These are phyloP conservation scores for Termitomyces sp. DNA, from an alignment of 768 basidiomycete genomes.

Conservation along the genomic window DNA sequence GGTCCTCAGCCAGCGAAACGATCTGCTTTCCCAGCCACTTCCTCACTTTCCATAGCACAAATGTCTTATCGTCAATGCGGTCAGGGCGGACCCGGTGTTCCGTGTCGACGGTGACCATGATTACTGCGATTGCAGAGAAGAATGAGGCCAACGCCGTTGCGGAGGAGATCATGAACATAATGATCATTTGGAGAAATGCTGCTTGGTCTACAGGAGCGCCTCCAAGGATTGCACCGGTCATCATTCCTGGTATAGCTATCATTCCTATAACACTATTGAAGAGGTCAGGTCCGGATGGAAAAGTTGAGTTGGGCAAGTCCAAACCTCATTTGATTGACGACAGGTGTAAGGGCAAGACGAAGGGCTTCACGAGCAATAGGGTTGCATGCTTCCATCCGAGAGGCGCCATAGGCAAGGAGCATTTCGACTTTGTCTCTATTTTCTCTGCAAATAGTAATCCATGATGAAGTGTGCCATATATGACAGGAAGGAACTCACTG, in stretches of 20 bases:
- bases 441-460: conserved; percentile 39
- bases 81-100: conserved; percentile 63
- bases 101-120: conserved; percentile 59
- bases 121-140: conserved; percentile 51
- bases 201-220: conserved; percentile 83
- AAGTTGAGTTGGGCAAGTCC: not conserved
- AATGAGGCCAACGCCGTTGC: conserved; percentile 69
- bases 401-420: conserved; percentile 82
- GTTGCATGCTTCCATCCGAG: conserved; percentile 75
- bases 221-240: conserved; percentile 88
- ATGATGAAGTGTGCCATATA: not conserved
- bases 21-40: conserved; percentile 9
- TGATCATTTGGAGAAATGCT: conserved; percentile 83
- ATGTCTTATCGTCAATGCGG: conserved; percentile 42
- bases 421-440: conserved; percentile 83
- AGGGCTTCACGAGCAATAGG: conserved; percentile 77
- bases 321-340: conserved; percentile 83
- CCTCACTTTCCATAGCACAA: conserved; percentile 18
- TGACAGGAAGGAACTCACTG: conserved; percentile 37
- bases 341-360: conserved; percentile 73
- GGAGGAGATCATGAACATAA: conserved; percentile 91
- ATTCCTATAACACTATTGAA: conserved; percentile 59
- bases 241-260: conserved; percentile 84
- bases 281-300: not conserved
- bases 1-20: not conserved